Base-by-base conservation (phyloP, 2,329 filamentous ascomycete species). In the Aspergillus puulaauensis region DNA sequence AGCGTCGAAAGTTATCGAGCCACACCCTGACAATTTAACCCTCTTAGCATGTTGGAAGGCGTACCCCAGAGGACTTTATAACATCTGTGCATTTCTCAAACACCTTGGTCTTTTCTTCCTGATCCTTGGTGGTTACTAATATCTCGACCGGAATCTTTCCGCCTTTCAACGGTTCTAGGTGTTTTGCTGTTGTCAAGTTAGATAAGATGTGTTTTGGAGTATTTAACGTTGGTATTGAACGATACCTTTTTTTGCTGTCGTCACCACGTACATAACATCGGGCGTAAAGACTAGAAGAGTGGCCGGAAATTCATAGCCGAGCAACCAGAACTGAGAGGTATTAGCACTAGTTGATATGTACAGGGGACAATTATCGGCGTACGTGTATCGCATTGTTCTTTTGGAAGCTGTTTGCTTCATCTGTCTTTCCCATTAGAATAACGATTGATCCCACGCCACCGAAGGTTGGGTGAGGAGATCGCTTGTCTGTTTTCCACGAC, bases 331-430 rank as follows among this genome's bases (percentile, higher is more conserved):
- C 93, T 97, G 75, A 60, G 64, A 40, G 43, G 19, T 35, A 17
- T 37, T 24, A 44, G 39, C 49, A 49, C 33, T 31, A n/a, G 52
- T 8, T 19, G 12, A 31, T 19, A 43, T 12, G 21, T 15, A 27
- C 31, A 12, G 11, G 39, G 50, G 80, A 7, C 12, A 11, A 15
- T 45, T 12, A 19, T 14, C 17, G 43, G 19, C 89, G 73, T 82
- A 96, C 92, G 80, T 98, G 95, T 77, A 97, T 89, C 21, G 95
- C 92, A 75, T 96, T 96, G 71, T 93, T 96, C 82, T 99, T 99
- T 77, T 93, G 87, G 69, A 96, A 96, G 68, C 89, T 88, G 62
- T 88, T 89, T 43, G 86, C 84, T 70, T 97, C 93, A 70, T 95
- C 91, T 63, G 92, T 92, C 81, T 97, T 99, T 76, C 95, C 95